phyloP scores from a whole-genome alignment of 495 filamentous ascomycete species.

The Alectoria sarmentosa region DNA sequence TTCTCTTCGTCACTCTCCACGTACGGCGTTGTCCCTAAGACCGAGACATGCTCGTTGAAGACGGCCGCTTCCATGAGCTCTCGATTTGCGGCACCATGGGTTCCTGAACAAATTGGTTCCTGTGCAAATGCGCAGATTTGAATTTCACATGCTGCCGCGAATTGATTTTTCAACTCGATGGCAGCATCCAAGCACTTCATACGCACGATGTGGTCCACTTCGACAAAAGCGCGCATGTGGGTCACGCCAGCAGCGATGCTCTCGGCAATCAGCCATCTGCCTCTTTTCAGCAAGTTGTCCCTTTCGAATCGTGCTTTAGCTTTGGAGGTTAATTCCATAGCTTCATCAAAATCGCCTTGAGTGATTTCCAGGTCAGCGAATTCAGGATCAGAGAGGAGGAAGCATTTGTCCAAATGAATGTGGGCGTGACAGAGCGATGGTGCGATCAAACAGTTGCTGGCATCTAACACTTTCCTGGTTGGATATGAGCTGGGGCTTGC shows the following conservation, averaged over 20 bases:
- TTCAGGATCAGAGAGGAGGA: slow-evolving; percentile 50
- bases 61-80: slow-evolving; percentile 44
- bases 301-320: slow-evolving; percentile 57
- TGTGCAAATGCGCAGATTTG: slow-evolving; percentile 74
- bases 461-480: slow-evolving; percentile 15
- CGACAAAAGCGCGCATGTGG: slow-evolving; percentile 65
- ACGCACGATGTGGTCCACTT: slow-evolving; percentile 58
- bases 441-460: slow-evolving; percentile 34
- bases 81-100: slow-evolving; percentile 40
- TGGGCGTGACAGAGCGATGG: slow-evolving; percentile 68
- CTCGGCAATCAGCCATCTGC: slow-evolving; percentile 59
- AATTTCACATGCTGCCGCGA: slow-evolving; percentile 47
- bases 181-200: slow-evolving; percentile 53
- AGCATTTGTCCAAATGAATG: slow-evolving; percentile 72
- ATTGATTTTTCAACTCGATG: slow-evolving; percentile 49
- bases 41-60: slow-evolving; percentile 43
- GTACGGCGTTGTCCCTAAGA: slow-evolving; percentile 63
- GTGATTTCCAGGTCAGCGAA: slow-evolving; percentile 53
- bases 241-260: slow-evolving; percentile 62
- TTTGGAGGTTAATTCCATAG: slow-evolving; percentile 50
- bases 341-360: slow-evolving; percentile 59
- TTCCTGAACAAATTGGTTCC: slow-evolving; percentile 56
- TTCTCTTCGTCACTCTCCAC: slow-evolving; percentile 49
- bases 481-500: background rate
- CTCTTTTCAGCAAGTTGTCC: slow-evolving; percentile 54